phyloP scores from a whole-genome alignment of 257 asterid species.

The Catharanthus roseus region DNA sequence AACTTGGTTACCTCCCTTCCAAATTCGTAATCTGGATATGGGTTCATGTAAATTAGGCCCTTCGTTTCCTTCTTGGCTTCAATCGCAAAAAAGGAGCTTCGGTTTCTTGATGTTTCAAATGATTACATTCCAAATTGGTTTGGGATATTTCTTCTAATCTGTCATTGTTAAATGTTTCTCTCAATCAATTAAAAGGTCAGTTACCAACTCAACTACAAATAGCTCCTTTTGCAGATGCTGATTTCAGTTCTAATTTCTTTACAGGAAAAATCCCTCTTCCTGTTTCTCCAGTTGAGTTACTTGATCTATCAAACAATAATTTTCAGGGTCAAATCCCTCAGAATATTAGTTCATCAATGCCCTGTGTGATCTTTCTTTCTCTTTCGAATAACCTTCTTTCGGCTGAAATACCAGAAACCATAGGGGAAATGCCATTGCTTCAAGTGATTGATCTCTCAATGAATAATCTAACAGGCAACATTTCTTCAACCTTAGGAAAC shows the following conservation, averaged over 20 bases:
- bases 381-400: conserved; percentile 41
- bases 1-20: conserved; percentile 45
- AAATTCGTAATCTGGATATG: conserved; percentile 34
- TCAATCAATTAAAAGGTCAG: conserved; percentile 38
- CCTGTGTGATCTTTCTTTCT: conserved; percentile 40
- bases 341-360: conserved; percentile 34
- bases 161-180: conserved; percentile 40
- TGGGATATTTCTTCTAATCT: conserved; percentile 50
- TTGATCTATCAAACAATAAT: conserved; percentile 48
- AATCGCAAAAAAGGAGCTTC: conserved; percentile 38
- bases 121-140: conserved; percentile 51
- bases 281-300: conserved; percentile 30
- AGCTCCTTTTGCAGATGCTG: conserved; percentile 40
- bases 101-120: conserved; percentile 40
- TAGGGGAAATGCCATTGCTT: too few species aligned
- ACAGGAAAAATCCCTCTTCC: conserved; percentile 43
- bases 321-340: conserved; percentile 39
- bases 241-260: conserved; percentile 39
- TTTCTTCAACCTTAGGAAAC: conserved; percentile 37
- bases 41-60: conserved; percentile 43
- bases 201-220: conserved; percentile 36
- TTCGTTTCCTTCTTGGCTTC: conserved; percentile 45
- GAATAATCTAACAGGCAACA: too few species aligned
- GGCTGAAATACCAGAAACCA: too few species aligned
- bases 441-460: too few species aligned